Base-by-base conservation (phyloP, 768 basidiomycete genomes). In the Pholiota molesta region DNA sequence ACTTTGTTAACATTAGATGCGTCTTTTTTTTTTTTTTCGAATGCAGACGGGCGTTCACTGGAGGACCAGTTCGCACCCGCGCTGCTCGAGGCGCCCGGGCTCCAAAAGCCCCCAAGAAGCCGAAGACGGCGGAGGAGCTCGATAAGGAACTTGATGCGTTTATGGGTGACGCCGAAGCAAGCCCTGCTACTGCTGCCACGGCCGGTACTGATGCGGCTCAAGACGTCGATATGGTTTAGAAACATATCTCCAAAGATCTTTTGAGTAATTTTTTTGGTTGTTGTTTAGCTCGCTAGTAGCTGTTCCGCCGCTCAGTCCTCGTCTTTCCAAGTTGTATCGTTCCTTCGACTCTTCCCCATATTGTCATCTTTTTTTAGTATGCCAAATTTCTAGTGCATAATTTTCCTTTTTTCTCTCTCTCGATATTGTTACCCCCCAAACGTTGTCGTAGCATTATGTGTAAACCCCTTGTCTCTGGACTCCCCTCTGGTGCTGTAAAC, bases 81-180 rank as follows among this genome's bases (percentile, higher is more conserved):
- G 59, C 51, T 23, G 13, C 52, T 35, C 52, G 52, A 21, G 61
- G 54, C 6, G 55, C 65, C 23, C 72, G 63, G 63, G 55, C 65
- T 14, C 68, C 70, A 49, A 75, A 61, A 65, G 75, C 66, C 69
- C 71, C 65, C 71, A 76, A 65, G 69, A 86, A 88, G 75, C 81
- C 84, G 3, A 87, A 92, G 75, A 91, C 91, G 1, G 91, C 86
- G 8, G 90, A 88, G 61, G 92, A 97, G 66, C 76, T 97, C 62
- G 95, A 97, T 73, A 88, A 84, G 72, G 95, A 97, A 75, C 73
- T 97, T 62, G 95, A 97, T 66, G 85, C 88, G 3, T 93, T 92
- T 68, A 92, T 94, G 92, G 86, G 83, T 8, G 89, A 89, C 66
- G 75, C 81, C 0, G 75, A 76, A 26, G 57, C 77, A 14, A 49